A percentile compares a stretch with the other conserved stretches of the same genome.
These are phyloP conservation scores for Sutorius australiensis DNA, from an alignment of 768 basidiomycete species.

Conservation along the genomic window DNA sequence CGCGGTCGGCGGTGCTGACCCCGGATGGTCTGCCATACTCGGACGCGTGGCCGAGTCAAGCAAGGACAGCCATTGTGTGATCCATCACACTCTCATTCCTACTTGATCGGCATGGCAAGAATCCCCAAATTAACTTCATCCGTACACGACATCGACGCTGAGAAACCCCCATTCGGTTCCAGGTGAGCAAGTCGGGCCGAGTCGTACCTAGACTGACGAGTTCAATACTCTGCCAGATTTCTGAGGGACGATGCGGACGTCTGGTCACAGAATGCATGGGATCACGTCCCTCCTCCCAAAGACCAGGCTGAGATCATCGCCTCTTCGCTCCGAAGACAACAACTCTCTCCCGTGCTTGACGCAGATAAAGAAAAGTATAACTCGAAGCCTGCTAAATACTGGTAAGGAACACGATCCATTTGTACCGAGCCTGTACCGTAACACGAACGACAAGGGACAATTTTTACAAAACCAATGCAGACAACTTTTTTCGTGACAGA, in stretches of 20 bases:
- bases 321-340: conserved; percentile 67
- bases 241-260: conserved; percentile 67
- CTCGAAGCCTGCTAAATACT: conserved; percentile 67
- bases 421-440: conserved; percentile 25
- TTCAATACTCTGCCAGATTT: conserved; percentile 48
- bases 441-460: conserved; percentile 65
- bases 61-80: not conserved
- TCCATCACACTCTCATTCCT: not conserved
- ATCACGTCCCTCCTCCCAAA: conserved; percentile 79
- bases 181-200: conserved; percentile 37
- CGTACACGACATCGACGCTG: conserved; percentile 53
- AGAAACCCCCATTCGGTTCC: conserved; percentile 69
- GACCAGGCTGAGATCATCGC: conserved; percentile 77
- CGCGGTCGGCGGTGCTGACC: not conserved
- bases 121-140: conserved; percentile 50
- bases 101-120: conserved; percentile 14
- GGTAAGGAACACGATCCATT: conserved; percentile 43
- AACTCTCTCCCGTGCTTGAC: conserved; percentile 64
- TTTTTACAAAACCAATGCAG: conserved; percentile 83
- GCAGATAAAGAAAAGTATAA: conserved; percentile 71
- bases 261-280: conserved; percentile 89
- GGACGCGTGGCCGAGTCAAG: not conserved
- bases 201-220: not conserved
- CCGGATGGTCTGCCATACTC: not conserved
- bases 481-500: conserved; percentile 91